phyloP scores from a whole-genome alignment of 345 rosid species.

The Leavenworthia alabamica region DNA sequence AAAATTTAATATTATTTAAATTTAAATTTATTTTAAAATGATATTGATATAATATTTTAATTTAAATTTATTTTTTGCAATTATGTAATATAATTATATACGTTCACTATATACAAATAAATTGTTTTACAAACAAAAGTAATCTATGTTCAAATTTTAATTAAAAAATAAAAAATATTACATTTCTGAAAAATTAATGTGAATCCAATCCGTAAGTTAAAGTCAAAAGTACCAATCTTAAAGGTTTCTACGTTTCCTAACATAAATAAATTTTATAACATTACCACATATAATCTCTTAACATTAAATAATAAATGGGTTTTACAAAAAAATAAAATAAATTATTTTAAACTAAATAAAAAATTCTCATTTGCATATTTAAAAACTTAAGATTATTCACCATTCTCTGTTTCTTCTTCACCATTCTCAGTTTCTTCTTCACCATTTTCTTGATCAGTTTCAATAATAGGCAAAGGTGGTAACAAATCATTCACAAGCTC shows the following conservation, averaged over 20 bases:
- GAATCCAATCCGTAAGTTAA: background rate
- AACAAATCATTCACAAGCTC: conserved; percentile 28
- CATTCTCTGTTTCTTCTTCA: conserved; percentile 23
- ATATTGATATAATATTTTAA: too few relatives aligned
- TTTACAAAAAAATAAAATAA: background rate
- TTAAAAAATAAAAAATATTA: background rate
- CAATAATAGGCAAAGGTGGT: conserved; percentile 21
- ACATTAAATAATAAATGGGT: background rate
- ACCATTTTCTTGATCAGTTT: background rate
- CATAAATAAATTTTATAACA: background rate
- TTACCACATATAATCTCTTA: background rate
- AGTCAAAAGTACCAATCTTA: too few relatives aligned
- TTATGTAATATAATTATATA: background rate
- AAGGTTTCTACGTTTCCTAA: background rate
- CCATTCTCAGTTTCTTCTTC: conserved; percentile 19
- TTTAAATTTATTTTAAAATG: too few relatives aligned
- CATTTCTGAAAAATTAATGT: background rate
- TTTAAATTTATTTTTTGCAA: too few relatives aligned
- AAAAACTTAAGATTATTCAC: background rate
- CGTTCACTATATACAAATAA: background rate
- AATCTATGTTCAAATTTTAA: background rate
- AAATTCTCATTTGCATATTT: background rate
- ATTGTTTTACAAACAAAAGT: background rate
- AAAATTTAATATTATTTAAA: too few relatives aligned
- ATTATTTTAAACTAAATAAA: too few relatives aligned